Evolutionary conservation across 129 eudicot species (phyloP).

Genomic region (Heracleum sosnowskyi): DNA sequence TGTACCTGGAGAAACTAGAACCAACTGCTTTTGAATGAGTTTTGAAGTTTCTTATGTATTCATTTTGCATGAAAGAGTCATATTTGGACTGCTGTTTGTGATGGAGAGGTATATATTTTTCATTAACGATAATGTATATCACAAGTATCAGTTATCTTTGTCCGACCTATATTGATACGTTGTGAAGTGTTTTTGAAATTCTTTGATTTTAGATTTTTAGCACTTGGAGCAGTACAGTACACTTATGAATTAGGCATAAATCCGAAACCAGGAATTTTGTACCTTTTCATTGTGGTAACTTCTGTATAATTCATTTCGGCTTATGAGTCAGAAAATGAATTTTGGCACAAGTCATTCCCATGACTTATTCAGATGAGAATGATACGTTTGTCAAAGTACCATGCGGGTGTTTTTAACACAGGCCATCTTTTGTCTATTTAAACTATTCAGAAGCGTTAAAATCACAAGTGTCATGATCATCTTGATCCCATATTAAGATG

Average conservation of each 20-base stretch:
- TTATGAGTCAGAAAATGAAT: neutral
- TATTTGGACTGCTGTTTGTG: neutral
- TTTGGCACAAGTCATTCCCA: neutral
- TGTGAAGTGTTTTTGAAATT: neutral
- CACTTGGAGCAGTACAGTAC: neutral
- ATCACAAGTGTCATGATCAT: too few relatives aligned
- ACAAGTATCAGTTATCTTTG: neutral
- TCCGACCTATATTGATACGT: neutral
- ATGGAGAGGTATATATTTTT: neutral
- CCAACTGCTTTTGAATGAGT: neutral
- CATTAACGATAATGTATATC: neutral
- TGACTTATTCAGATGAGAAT: neutral
- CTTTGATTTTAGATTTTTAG: neutral
- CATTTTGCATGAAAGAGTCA: neutral
- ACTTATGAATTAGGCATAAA: neutral
- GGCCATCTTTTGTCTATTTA: neutral
- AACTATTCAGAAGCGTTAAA: neutral
- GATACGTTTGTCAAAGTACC: neutral
- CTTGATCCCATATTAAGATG: neutral
- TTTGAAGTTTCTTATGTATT: neutral
- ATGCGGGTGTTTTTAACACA: neutral
- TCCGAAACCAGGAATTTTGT: neutral
- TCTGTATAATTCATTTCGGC: neutral
- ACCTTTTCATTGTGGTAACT: neutral
- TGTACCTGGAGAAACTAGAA: too few relatives aligned